Evolutionary conservation across 768 basidiomycete genomes (phyloP), one percentile per base, ranked within the genome.

Genomic region (Sporobolomyces phaffii): DNA sequence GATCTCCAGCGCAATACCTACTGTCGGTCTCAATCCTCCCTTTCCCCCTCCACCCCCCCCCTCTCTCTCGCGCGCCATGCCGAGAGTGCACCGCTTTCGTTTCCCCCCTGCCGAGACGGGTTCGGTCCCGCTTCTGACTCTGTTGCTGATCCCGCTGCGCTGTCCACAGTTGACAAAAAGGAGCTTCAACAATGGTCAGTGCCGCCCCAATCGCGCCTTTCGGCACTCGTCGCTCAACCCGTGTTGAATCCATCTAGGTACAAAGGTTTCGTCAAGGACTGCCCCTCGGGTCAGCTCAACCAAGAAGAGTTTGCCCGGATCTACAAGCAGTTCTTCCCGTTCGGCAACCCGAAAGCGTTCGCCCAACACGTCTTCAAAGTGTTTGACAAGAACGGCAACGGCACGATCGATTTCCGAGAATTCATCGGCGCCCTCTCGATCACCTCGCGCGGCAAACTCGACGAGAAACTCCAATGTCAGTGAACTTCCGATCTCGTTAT

Each of bases 311-410:
- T 99, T 80, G 84, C 88, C 75, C 87, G 88, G 78, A 99, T 99
- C 82, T 99, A 98, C 84, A 91, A 92, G 77, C 96, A 98, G 64
- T 99, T 99, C 87, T 99, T 99, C 83, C 96, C 96, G 29, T 99
- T 99, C 75, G 96, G 96, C 69, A 94, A 99, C 78, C 94, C 96
- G 11, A 85, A 82, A 65, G 89, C 94, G 77, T 99, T 99, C 76
- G 92, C 96, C 43, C 90, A 97, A 79, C 93, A 94, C 74, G 94
- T 99, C 75, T 99, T 99, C 83, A 92, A 96, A 75, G 93, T 97
- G 64, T 93, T 92, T 77, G 72, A 94, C 77, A 86, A 87, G 76
- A 90, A 94, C 82, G 87, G 88, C 83, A 93, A 90, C 79, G 91
- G 90, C 62, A 91, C 89, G 31, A 99, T 99, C 80, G 96, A 99